Evolutionary conservation across 2,329 filamentous ascomycete genomes (phyloP).

Genomic region (Fusarium floridanum): DNA sequence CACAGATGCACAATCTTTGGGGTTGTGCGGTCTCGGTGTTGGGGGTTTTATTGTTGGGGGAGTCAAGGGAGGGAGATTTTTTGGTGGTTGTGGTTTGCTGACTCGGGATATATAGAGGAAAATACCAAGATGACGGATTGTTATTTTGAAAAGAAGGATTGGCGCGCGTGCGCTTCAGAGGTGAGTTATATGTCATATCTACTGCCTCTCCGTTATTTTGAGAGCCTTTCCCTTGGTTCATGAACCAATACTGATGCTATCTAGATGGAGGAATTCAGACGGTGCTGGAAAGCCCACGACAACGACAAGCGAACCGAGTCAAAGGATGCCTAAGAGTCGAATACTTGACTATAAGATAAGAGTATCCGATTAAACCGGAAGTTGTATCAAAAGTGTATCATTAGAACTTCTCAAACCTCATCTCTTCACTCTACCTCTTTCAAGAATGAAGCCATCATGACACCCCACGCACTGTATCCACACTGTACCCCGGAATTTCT

Average conservation of each 20-base stretch:
- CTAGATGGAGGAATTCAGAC: slow-evolving; percentile 89
- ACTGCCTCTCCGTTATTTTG: too few species aligned
- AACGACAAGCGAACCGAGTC: slow-evolving; percentile 86
- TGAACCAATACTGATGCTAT: slow-evolving; percentile 24
- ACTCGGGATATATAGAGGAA: slow-evolving; percentile 70
- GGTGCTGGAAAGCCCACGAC: slow-evolving; percentile 91
- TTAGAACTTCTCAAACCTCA: not conserved
- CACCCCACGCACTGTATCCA: slow-evolving; percentile 16
- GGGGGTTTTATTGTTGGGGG: slow-evolving; percentile 26
- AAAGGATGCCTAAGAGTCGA: slow-evolving; percentile 68
- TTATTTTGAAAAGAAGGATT: slow-evolving; percentile 96
- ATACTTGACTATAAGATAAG: not conserved
- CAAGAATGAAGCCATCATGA: slow-evolving; percentile 31
- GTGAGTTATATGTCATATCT: too few species aligned
- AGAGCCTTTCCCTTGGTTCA: too few species aligned
- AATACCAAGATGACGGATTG: slow-evolving; percentile 94
- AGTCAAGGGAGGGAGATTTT: not conserved
- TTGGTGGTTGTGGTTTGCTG: slow-evolving; percentile 3
- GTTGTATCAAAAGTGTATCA: slow-evolving; percentile 17
- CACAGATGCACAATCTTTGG: not conserved
- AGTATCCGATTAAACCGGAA: not conserved
- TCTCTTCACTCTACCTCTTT: not conserved
- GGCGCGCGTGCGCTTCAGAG: slow-evolving; percentile 89
- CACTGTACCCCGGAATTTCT: slow-evolving; percentile 31
- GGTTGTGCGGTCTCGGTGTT: not conserved